Percentiles rank a stretch among this genome's conserved stretches.
Conservation (phyloP, 768 basidiomycete genomes). For the Lentinula edodes region DNA sequence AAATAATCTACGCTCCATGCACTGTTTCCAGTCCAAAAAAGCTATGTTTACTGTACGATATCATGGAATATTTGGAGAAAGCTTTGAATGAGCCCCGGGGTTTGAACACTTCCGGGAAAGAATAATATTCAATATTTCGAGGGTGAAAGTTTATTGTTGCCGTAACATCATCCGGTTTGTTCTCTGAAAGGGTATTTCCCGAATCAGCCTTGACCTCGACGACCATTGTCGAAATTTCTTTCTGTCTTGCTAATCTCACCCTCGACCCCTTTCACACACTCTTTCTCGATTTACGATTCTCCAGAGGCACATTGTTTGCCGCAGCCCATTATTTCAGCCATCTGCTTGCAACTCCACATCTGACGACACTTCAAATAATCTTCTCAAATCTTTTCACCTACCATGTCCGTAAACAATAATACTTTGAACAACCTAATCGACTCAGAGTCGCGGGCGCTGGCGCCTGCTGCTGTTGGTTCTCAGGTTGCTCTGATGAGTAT, state of each 20-base stretch:
- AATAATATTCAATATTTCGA: neutral
- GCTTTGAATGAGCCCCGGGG: neutral
- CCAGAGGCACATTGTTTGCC: neutral
- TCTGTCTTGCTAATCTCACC: neutral
- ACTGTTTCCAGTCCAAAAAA: no score
- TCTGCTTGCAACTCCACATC: neutral
- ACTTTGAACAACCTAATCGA: conserved; percentile 23
- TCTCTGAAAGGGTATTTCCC: neutral
- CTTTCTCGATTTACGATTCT: neutral
- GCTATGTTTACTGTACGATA: neutral
- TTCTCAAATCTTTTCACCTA: neutral
- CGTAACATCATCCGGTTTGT: neutral
- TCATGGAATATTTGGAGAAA: neutral
- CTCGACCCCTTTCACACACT: neutral
- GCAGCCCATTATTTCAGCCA: neutral
- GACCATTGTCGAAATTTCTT: neutral
- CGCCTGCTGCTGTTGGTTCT: conserved; percentile 74
- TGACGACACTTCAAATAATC: neutral
- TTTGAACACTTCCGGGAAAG: neutral
- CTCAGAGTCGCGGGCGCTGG: conserved; percentile 57
- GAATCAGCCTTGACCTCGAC: neutral
- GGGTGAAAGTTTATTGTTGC: neutral
- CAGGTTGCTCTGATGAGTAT: conserved; percentile 71
- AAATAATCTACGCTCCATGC: no score
- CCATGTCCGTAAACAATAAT: neutral